These are phyloP conservation scores for Scortechinia acanthostroma DNA, from an alignment of 2,329 filamentous ascomycete genomes.

Conservation along the genomic window DNA sequence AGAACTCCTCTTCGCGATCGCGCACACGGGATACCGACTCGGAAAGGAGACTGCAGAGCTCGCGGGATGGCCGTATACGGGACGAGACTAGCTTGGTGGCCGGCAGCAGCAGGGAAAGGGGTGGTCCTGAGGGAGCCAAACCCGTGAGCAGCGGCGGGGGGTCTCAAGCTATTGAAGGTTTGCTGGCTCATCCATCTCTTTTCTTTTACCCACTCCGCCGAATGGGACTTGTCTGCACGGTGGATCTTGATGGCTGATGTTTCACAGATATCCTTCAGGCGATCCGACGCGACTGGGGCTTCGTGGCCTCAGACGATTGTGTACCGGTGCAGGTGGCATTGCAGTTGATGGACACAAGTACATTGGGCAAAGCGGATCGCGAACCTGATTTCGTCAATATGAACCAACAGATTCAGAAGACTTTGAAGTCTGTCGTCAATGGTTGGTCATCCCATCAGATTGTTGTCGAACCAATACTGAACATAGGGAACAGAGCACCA, in stretches of 20 bases:
- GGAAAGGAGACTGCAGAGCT: too few relatives aligned
- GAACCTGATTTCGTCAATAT: slow-evolving; percentile 78
- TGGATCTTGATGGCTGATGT: too few relatives aligned
- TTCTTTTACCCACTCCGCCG: neutral
- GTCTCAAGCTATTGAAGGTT: neutral
- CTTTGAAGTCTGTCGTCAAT: slow-evolving; percentile 90
- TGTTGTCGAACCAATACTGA: neutral
- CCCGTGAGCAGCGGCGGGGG: neutral
- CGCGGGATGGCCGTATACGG: neutral
- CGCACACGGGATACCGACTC: neutral
- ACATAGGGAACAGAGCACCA: slow-evolving; percentile 61
- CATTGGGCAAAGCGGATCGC: slow-evolving; percentile 82
- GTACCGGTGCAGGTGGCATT: slow-evolving; percentile 91
- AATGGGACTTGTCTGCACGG: neutral
- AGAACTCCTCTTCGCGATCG: slow-evolving; percentile 3
- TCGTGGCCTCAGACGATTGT: slow-evolving; percentile 82
- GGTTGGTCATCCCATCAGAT: slow-evolving; percentile 19
- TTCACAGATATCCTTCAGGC: slow-evolving; percentile 66
- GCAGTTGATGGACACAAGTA: slow-evolving; percentile 88
- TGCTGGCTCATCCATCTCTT: neutral
- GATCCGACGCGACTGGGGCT: slow-evolving; percentile 83
- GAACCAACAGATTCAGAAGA: slow-evolving; percentile 82
- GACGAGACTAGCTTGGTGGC: neutral
- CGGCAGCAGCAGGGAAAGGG: neutral
- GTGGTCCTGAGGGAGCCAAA: too few relatives aligned